Base-by-base conservation (phyloP, 305 asterid genomes). In the Rubia balearica region DNA sequence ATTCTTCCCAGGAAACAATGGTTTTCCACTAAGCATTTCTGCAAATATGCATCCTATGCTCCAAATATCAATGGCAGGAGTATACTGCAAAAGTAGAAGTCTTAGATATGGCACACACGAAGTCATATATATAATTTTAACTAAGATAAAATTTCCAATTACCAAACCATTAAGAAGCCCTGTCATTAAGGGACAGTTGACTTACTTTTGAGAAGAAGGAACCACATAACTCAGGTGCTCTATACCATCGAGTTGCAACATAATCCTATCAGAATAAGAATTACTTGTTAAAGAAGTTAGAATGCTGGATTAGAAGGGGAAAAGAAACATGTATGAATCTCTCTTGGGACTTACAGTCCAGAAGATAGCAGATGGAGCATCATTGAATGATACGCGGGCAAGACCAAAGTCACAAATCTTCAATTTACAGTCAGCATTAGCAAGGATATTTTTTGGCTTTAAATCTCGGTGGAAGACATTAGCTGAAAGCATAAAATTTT, bases 41-140 rank as follows among this genome's bases (percentile, higher is more conserved):
- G 85, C 87, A 74, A 83, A 81, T 81, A 83, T 83, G 83, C 87
- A 81, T 69, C 85, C 85, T 8, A 83, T 81, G 82, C 85, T 83
- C 87, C 87, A 83, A 65, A 81, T 81, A 74, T 83, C 85, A 74
- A 83, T 79, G 61, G 85, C 87, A 66, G 85, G 87, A 38, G 85
- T 83, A 61, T 83, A 83, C 85, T 83, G 83, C 78, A 75, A 75
- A 79, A 36, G 33, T 56, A 69, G 63, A 80, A 72, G 67, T 64
- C 68, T 75, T 57, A 72, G 75, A 59, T 67, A 27, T 42, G 42
- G 71, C 63, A 72, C 48, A 67, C 27, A 55, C 30, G 19, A 38
- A 61, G 68, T 51, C 53, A 43, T 33, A 53, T 53, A 65, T 42
- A 38, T 33, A 24, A 12, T 69, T 21, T 49, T 33, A 60, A 46